Conservation (phyloP, 371 early-diverging fungal genomes). For the Actinomortierella wolfii region DNA sequence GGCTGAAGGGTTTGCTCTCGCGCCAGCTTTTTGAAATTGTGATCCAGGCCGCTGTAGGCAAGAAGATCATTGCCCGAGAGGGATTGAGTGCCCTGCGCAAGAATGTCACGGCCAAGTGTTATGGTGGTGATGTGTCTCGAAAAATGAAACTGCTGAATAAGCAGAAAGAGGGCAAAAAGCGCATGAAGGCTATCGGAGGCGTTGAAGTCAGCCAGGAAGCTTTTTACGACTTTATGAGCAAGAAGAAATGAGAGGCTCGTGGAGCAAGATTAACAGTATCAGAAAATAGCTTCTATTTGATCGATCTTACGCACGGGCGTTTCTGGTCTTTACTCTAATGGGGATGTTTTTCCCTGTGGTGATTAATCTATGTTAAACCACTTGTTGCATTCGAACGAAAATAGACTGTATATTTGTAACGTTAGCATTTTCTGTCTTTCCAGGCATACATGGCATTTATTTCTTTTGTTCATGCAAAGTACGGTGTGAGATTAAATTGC, state of each 20-base stretch:
- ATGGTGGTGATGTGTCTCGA: slow-evolving; percentile 93
- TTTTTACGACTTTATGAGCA: slow-evolving; percentile 73
- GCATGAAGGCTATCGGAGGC: slow-evolving; percentile 79
- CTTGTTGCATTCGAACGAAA: no score
- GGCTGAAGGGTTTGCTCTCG: slow-evolving; percentile 71
- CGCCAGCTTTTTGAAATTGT: slow-evolving; percentile 92
- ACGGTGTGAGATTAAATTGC: no score
- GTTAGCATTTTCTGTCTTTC: no score
- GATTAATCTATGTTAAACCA: no score
- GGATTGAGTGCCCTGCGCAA: slow-evolving; percentile 84
- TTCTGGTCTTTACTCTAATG: no score
- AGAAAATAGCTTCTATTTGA: no score
- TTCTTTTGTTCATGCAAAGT: no score
- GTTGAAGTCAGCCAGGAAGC: slow-evolving; percentile 77
- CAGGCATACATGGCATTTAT: no score
- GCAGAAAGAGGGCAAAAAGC: slow-evolving; percentile 90
- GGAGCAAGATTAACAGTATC: no score
- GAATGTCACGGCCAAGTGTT: slow-evolving; percentile 95
- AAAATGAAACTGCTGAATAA: slow-evolving; percentile 92
- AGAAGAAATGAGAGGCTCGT: slow-evolving; percentile 23
- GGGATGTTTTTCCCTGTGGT: no score
- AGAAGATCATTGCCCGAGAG: slow-evolving; percentile 89
- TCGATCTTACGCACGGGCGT: no score
- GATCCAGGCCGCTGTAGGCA: slow-evolving; percentile 88
- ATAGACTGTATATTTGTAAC: no score